Evolutionary conservation across 2,329 filamentous ascomycete genomes (phyloP).

Genomic region (Diaporthe sp.): DNA sequence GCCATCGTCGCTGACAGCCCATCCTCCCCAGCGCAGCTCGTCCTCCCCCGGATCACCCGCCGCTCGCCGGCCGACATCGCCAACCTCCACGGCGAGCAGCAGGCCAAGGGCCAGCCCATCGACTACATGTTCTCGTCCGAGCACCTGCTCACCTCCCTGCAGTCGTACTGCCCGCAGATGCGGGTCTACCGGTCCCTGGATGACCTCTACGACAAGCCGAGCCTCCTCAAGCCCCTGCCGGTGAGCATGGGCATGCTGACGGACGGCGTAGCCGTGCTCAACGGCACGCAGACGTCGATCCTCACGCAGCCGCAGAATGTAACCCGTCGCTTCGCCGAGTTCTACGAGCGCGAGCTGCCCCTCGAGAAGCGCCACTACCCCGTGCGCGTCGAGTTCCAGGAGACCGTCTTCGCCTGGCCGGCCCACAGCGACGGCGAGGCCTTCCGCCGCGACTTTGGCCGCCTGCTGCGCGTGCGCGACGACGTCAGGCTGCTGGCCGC

Average conservation of each 20-base stretch:
- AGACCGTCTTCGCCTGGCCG: constrained; percentile 49
- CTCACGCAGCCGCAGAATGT: constrained; percentile 43
- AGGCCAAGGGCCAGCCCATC: constrained; percentile 46
- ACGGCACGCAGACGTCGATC: constrained; percentile 41
- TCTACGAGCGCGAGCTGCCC: constrained; percentile 46
- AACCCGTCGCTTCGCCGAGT: constrained; percentile 43
- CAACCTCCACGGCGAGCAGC: constrained; percentile 43
- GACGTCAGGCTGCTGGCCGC: constrained; percentile 52
- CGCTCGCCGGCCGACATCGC: constrained; percentile 49
- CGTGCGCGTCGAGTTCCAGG: constrained; percentile 49
- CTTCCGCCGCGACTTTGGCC: constrained; percentile 53
- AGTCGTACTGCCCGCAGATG: constrained; percentile 52
- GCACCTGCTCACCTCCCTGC: constrained; percentile 48
- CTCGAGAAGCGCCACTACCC: constrained; percentile 47
- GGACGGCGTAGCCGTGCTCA: constrained; percentile 39
- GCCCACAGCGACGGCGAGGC: constrained; percentile 44
- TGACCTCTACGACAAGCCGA: constrained; percentile 50
- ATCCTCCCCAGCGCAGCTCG: constrained; percentile 49
- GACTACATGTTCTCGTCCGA: constrained; percentile 52
- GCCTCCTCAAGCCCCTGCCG: constrained; percentile 43
- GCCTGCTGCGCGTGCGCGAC: constrained; percentile 51
- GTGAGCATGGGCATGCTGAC: constrained; percentile 44
- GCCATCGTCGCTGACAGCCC: not conserved
- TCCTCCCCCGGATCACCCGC: constrained; percentile 52
- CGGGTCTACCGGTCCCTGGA: constrained; percentile 50